phyloP scores from a whole-genome alignment of 2,329 filamentous ascomycete genomes.

The Magnaporthiopsis incrustans region DNA sequence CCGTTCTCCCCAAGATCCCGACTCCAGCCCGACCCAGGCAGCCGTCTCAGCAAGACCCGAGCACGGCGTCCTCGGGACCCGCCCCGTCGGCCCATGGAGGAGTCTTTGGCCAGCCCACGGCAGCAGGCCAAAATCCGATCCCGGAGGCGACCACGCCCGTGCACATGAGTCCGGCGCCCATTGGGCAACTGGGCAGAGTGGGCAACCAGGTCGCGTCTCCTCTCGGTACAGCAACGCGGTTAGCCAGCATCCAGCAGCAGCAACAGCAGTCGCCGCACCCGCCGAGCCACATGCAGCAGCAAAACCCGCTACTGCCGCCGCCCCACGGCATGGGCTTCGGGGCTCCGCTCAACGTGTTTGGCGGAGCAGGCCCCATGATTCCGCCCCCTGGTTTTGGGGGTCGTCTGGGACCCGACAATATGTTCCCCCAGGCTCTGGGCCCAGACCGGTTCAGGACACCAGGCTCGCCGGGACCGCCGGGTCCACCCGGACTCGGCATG shows the following conservation, averaged over 20 bases:
- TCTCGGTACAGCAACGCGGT: slow-evolving; percentile 37
- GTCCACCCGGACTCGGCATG: slow-evolving; percentile 5
- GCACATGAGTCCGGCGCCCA: slow-evolving; percentile 57
- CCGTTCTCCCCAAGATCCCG: slow-evolving; percentile 72
- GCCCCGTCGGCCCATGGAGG: slow-evolving; percentile 44
- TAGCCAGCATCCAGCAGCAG: background rate
- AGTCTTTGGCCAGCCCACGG: background rate
- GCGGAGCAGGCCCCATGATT: slow-evolving; percentile 21
- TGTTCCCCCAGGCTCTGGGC: slow-evolving; percentile 25
- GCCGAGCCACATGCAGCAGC: slow-evolving; percentile 1
- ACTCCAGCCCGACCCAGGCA: slow-evolving; percentile 72
- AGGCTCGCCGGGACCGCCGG: background rate
- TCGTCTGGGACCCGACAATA: slow-evolving; percentile 32
- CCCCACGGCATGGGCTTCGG: slow-evolving; percentile 42
- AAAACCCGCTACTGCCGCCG: slow-evolving; percentile 24
- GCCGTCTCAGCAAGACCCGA: slow-evolving; percentile 66
- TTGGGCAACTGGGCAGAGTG: slow-evolving; percentile 39
- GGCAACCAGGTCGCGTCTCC: slow-evolving; percentile 48
- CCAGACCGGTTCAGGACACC: slow-evolving; percentile 21
- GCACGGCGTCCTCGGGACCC: slow-evolving; percentile 27
- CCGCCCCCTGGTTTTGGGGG: slow-evolving; percentile 48
- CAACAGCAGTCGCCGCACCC: background rate
- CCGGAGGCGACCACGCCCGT: slow-evolving; percentile 55
- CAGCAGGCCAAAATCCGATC: slow-evolving; percentile 46
- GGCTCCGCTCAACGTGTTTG: slow-evolving; percentile 19